These are phyloP conservation scores for Stachybotrys chartarum DNA, from an alignment of 2,329 filamentous ascomycete genomes.

Conservation along the genomic window DNA sequence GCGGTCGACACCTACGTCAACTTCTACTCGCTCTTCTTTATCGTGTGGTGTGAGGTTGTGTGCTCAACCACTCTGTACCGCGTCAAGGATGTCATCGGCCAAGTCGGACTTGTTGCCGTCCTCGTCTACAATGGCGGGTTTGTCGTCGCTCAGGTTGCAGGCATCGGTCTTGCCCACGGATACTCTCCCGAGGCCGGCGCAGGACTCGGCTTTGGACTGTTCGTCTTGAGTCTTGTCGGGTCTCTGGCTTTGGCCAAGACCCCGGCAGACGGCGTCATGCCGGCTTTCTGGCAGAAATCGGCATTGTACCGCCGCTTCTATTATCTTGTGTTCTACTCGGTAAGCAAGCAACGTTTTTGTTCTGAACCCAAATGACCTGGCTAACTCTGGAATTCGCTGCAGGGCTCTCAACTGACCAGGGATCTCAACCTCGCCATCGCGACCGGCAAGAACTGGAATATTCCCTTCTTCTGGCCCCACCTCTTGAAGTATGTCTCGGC, in stretches of 20 bases:
- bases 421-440: constrained; percentile 43
- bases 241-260: constrained; percentile 28
- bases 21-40: constrained; percentile 42
- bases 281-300: constrained; percentile 34
- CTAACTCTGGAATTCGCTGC: constrained; percentile 1
- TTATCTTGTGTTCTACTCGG: constrained; percentile 45
- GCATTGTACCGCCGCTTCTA: constrained; percentile 34
- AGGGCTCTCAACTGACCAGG: constrained; percentile 44
- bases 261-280: constrained; percentile 25
- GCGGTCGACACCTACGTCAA: constrained; percentile 47
- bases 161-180: constrained; percentile 38
- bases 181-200: constrained; percentile 32
- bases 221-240: constrained; percentile 22
- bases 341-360: constrained; percentile 18
- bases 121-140: constrained; percentile 39
- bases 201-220: constrained; percentile 41
- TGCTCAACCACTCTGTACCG: constrained; percentile 43
- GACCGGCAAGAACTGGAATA: constrained; percentile 40
- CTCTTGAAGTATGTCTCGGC: constrained; percentile 36
- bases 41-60: constrained; percentile 42
- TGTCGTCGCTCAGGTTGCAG: constrained; percentile 38
- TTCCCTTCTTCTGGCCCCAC: constrained; percentile 37
- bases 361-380: not conserved
- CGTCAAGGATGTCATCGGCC: constrained; percentile 34
- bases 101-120: constrained; percentile 32